Evolutionary conservation across 352 stramenopile genomes (phyloP).

Genomic region (Pythium volutum): DNA sequence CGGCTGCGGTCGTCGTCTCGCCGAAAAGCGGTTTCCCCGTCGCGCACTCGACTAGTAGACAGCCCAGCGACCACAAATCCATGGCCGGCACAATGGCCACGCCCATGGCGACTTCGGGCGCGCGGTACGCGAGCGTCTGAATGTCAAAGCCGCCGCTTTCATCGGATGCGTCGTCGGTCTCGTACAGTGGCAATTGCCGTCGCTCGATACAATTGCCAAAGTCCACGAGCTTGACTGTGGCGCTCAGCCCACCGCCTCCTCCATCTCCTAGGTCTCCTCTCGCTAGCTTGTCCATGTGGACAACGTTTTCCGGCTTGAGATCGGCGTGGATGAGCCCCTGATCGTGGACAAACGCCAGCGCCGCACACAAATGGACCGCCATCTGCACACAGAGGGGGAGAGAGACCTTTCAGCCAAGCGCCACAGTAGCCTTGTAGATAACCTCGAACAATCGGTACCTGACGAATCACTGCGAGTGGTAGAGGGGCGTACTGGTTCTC

Average conservation of each 20-base stretch:
- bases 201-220: conserved; percentile 73
- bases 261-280: not conserved
- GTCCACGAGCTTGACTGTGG: conserved; percentile 60
- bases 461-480: conserved; percentile 36
- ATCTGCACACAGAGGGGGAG: conserved; percentile 37
- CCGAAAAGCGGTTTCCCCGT: conserved; percentile 58
- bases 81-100: conserved; percentile 54
- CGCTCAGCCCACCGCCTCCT: not conserved
- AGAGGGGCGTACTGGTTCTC: conserved; percentile 18
- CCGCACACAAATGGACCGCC: conserved; percentile 59
- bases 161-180: conserved; percentile 26
- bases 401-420: not conserved
- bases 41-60: conserved; percentile 61
- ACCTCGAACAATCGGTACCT: conserved; percentile 17
- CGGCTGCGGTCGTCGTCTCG: not conserved
- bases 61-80: conserved; percentile 81
- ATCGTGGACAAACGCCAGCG: conserved; percentile 58
- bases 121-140: conserved; percentile 70
- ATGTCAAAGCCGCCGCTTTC: conserved; percentile 53
- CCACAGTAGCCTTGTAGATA: not conserved
- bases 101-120: conserved; percentile 64
- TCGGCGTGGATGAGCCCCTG: conserved; percentile 69
- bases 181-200: conserved; percentile 35
- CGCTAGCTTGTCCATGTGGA: conserved; percentile 7
- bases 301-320: conserved; percentile 79